Base-by-base conservation (phyloP, 768 basidiomycete genomes). In the Gautieria morchelliformis region DNA sequence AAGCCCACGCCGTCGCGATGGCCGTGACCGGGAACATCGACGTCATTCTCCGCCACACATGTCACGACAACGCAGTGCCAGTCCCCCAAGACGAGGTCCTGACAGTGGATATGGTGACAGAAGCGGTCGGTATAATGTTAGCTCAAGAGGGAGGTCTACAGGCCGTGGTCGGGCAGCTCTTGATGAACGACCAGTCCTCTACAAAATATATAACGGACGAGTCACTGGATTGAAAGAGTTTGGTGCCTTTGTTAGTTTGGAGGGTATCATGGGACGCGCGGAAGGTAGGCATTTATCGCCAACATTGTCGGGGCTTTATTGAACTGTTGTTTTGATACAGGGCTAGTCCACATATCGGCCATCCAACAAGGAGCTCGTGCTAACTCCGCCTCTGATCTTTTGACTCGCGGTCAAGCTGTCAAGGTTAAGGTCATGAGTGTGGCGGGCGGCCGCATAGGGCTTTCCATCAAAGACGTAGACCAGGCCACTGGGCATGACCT, bases 381-480 rank as follows among this genome's bases (percentile, higher is more conserved):
- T 40, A 91, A 92, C 66, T 84, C 92, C 40, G 85, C 94, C 11
- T 74, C 84, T 40, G 96, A 99, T 68, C 75, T 96, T 44, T 78
- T 98, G 52, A 86, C 81, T 60, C 80, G 93, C 58, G 85, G 86
- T 20, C 90, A 97, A 65, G 65, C 74, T 14, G 91, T 96, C 60
- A 97, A 95, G 68, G 90, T 98, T 66, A 98, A 99, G 70, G 93
- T 97, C 60, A 89, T 96, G 85, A 93, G 90, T 59, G 78, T 92
- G 20, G 89, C 93, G 1, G 91, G 89, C 5, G 81, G 56, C 60
- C 82, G 91, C 54, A 70, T 93, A 53, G 81, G 89, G 8, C 78
- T 99, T 22, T 98, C 95, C 22, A 97, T 99, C 89, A 95, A 95
- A 66, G 96, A 99, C 67, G 96, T 93, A 33, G 96, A 99, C 68